phyloP scores from a whole-genome alignment of 2,329 filamentous ascomycete genomes.

The Aspergillus proliferans region DNA sequence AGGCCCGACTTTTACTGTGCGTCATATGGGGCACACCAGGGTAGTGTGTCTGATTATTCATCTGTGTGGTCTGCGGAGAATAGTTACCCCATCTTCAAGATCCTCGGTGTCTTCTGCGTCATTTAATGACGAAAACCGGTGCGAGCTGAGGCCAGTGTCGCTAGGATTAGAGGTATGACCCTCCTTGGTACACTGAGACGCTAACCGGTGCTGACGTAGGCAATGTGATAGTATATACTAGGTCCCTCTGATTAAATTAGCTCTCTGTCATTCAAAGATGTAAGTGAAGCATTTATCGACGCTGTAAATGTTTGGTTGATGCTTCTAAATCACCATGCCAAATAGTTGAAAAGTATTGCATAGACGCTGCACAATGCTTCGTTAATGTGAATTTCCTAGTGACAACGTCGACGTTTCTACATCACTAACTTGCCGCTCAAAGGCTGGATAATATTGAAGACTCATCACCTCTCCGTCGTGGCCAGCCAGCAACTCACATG shows the following conservation, averaged over 20 bases:
- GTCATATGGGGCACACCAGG: neutral
- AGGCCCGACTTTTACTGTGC: too few relatives aligned
- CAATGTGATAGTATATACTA: neutral
- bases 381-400: slow-evolving; percentile 22
- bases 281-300: slow-evolving; percentile 31
- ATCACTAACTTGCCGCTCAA: neutral
- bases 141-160: neutral
- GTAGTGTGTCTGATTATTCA: neutral
- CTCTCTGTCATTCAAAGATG: slow-evolving; percentile 32
- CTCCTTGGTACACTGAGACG: neutral
- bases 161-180: neutral
- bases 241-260: slow-evolving; percentile 28
- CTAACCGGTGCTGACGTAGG: neutral
- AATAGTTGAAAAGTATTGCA: slow-evolving; percentile 28
- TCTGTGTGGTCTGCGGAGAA: neutral
- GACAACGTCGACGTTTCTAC: neutral
- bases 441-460: slow-evolving; percentile 44
- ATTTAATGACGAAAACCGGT: neutral
- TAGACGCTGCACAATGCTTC: slow-evolving; percentile 36
- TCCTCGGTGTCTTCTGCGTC: neutral
- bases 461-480: slow-evolving; percentile 35
- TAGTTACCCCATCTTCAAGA: neutral
- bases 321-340: slow-evolving; percentile 26
- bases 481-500: slow-evolving; percentile 37
- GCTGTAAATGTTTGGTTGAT: slow-evolving; percentile 35